These are phyloP conservation scores for Athelia psychrophila DNA, from an alignment of 1,284 basidiomycete genomes.

Conservation along the genomic window DNA sequence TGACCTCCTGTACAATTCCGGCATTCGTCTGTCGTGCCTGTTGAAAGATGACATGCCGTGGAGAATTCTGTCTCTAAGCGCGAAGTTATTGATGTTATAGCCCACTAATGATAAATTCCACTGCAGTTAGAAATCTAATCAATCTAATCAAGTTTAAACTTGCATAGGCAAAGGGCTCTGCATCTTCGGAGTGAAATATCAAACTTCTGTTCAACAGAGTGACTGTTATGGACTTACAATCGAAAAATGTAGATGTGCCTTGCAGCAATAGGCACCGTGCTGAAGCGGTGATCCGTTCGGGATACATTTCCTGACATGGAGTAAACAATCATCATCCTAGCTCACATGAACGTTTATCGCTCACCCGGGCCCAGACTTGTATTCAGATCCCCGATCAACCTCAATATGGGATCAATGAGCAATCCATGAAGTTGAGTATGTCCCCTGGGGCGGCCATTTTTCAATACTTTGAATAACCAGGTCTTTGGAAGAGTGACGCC, in stretches of 20 bases:
- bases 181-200: conserved; percentile 31
- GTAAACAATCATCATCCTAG: background rate
- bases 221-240: conserved; percentile 32
- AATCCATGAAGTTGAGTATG: conserved; percentile 7
- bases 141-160: conserved; percentile 12
- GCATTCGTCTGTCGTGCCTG: conserved; percentile 14
- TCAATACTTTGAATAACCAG: conserved; percentile 36
- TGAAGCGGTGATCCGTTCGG: conserved; percentile 22
- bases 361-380: too few relatives aligned
- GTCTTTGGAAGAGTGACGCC: conserved; percentile 43
- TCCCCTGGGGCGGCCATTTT: conserved; percentile 12
- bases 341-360: conserved; percentile 14
- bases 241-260: conserved; percentile 35
- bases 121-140: background rate
- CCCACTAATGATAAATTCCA: conserved; percentile 29
- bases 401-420: conserved; percentile 19
- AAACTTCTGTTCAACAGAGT: background rate
- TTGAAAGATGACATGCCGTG: conserved; percentile 23
- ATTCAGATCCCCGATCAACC: conserved; percentile 30
- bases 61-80: conserved; percentile 23
- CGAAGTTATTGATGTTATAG: conserved; percentile 29
- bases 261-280: conserved; percentile 11
- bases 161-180: conserved; percentile 32
- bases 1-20: conserved; percentile 10
- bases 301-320: conserved; percentile 23